phyloP scores from a whole-genome alignment of 2,329 filamentous ascomycete species.

The Neurospora crassa region DNA sequence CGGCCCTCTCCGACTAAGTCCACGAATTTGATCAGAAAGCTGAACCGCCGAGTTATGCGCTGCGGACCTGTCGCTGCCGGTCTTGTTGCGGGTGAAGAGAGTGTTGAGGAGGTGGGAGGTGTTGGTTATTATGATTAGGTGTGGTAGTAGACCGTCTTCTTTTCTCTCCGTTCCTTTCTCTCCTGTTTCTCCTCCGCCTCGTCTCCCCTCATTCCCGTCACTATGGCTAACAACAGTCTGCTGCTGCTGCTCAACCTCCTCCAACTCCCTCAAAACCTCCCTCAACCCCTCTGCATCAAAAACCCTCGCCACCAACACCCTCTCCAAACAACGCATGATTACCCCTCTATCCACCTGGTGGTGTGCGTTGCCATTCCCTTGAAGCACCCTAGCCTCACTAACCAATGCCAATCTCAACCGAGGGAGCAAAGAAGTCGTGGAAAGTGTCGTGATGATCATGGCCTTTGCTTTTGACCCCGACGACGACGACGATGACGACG shows the following conservation, averaged over 20 bases:
- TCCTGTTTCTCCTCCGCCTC: background rate
- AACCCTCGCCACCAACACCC: conserved; percentile 43
- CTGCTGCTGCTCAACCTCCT: conserved; percentile 16
- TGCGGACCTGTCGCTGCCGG: conserved; percentile 30
- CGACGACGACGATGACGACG: conserved; percentile 8
- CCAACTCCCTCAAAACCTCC: conserved; percentile 46
- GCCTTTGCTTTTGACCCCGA: conserved; percentile 5
- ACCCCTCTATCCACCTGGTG: conserved; percentile 14
- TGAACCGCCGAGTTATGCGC: conserved; percentile 31
- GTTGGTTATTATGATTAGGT: conserved; percentile 46
- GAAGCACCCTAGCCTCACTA: conserved; percentile 22
- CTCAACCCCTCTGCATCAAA: conserved; percentile 50
- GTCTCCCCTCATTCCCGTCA: background rate
- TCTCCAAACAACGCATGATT: conserved; percentile 33
- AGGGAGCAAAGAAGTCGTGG: conserved; percentile 30
- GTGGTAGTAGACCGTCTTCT: conserved; percentile 20
- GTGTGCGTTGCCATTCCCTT: conserved; percentile 4
- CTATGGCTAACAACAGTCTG: too few relatives aligned
- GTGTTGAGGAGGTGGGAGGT: conserved; percentile 40
- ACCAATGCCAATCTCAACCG: conserved; percentile 31
- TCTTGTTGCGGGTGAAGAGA: conserved; percentile 32
- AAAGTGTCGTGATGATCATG: conserved; percentile 40
- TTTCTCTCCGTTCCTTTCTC: background rate
- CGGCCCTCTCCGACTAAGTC: conserved; percentile 22
- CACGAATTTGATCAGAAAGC: background rate